These are phyloP conservation scores for Collybiopsis confluens DNA, from an alignment of 768 basidiomycete species.

Conservation along the genomic window DNA sequence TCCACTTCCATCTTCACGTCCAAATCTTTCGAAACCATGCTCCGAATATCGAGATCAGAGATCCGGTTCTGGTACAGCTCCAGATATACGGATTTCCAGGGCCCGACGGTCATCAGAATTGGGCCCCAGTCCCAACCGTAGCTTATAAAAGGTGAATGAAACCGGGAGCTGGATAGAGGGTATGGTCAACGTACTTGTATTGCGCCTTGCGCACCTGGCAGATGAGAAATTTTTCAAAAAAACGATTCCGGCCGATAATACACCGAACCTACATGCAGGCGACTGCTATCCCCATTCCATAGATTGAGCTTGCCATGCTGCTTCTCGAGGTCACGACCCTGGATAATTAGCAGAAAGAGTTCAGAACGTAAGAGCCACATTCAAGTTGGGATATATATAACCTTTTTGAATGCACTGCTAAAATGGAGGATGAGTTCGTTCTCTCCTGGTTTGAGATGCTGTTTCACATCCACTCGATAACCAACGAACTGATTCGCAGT, in stretches of 20 bases:
- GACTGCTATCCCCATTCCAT: conserved; percentile 92
- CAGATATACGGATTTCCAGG: conserved; percentile 78
- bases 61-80: conserved; percentile 67
- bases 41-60: conserved; percentile 59
- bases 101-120: conserved; percentile 38
- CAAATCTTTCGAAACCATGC: conserved; percentile 49
- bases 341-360: background rate
- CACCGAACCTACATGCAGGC: conserved; percentile 52
- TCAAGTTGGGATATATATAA: conserved; percentile 14
- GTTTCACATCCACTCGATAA: conserved; percentile 60
- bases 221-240: too few species aligned
- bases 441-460: conserved; percentile 42
- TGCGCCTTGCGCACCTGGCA: conserved; percentile 93
- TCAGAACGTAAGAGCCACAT: background rate
- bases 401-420: conserved; percentile 69
- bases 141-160: conserved; percentile 32
- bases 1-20: conserved; percentile 47
- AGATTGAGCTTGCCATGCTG: conserved; percentile 53
- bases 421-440: conserved; percentile 75
- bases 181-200: conserved; percentile 65
- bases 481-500: conserved; percentile 84
- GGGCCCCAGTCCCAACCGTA: conserved; percentile 90
- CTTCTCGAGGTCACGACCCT: conserved; percentile 76
- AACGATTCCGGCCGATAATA: background rate
- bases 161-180: background rate